Percentiles rank a stretch among this genome's conserved stretches.
phyloP scores from a whole-genome alignment of 1,284 basidiomycete genomes.

The Ganoderma resinaceum region DNA sequence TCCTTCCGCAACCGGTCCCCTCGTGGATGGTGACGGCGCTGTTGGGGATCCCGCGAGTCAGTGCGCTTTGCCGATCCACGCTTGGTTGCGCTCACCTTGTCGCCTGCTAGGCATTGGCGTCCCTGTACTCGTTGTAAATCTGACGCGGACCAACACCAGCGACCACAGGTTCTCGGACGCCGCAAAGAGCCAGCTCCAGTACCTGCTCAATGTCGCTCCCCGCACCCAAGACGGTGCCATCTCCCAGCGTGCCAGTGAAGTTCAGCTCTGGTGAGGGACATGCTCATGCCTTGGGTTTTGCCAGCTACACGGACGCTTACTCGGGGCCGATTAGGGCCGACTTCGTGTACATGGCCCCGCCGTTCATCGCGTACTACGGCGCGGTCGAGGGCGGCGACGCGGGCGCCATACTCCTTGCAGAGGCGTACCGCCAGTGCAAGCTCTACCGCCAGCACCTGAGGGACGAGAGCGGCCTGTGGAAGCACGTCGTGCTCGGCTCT shows the following conservation, averaged over 20 bases:
- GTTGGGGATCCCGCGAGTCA: constrained; percentile 75
- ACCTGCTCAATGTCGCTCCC: constrained; percentile 65
- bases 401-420: constrained; percentile 54
- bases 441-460: constrained; percentile 64
- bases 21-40: constrained; percentile 57
- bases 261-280: constrained; percentile 60
- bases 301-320: background rate
- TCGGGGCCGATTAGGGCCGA: constrained; percentile 50
- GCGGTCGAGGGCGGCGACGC: constrained; percentile 50
- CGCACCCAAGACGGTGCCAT: constrained; percentile 66
- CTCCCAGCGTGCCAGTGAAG: constrained; percentile 62
- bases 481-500: constrained; percentile 56
- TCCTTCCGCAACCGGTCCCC: constrained; percentile 34
- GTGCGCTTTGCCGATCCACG: constrained; percentile 26
- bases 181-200: constrained; percentile 62
- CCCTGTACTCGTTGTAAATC: constrained; percentile 66
- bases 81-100: background rate
- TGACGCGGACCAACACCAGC: constrained; percentile 48
- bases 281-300: background rate
- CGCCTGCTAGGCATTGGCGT: constrained; percentile 56
- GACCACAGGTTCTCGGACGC: constrained; percentile 56
- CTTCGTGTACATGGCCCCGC: constrained; percentile 78
- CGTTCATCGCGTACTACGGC: constrained; percentile 82
- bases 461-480: constrained; percentile 56
- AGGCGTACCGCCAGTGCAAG: constrained; percentile 71